A percentile compares a stretch with the other conserved stretches of the same genome.
These are phyloP conservation scores for Rhazya stricta DNA, from an alignment of 257 asterid genomes.

Conservation along the genomic window DNA sequence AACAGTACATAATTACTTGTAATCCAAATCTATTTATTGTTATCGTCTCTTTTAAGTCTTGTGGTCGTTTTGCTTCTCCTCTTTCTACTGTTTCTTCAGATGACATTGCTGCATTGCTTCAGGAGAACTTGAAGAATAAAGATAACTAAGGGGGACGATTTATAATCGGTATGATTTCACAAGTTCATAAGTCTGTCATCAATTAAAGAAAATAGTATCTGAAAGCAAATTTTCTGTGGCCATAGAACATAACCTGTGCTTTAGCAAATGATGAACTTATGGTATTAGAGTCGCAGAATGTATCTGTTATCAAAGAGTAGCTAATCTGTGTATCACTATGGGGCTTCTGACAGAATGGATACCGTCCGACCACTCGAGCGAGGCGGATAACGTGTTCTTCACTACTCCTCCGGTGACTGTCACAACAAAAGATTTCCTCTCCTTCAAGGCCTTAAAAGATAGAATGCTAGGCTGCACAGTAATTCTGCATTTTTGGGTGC, in stretches of 20 bases:
- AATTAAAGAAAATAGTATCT: no score
- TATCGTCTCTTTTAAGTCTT: neutral
- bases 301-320: no score
- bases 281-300: no score
- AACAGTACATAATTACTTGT: neutral
- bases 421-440: neutral
- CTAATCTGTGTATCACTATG: neutral
- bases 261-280: no score
- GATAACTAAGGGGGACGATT: no score
- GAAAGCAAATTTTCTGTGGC: no score
- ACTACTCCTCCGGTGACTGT: neutral
- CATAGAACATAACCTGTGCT: no score
- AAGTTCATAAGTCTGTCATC: no score
- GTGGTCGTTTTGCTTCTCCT: neutral
- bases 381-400: neutral
- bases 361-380: slow-evolving; percentile 4
- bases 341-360: neutral
- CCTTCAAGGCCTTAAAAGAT: neutral
- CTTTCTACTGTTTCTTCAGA: neutral
- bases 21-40: neutral
- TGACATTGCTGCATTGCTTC: neutral
- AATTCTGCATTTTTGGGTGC: neutral
- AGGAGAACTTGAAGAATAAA: neutral
- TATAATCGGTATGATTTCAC: no score
- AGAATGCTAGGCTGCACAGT: neutral